Conservation (phyloP, 108 stramenopile species). For the Nitzschia palea region DNA sequence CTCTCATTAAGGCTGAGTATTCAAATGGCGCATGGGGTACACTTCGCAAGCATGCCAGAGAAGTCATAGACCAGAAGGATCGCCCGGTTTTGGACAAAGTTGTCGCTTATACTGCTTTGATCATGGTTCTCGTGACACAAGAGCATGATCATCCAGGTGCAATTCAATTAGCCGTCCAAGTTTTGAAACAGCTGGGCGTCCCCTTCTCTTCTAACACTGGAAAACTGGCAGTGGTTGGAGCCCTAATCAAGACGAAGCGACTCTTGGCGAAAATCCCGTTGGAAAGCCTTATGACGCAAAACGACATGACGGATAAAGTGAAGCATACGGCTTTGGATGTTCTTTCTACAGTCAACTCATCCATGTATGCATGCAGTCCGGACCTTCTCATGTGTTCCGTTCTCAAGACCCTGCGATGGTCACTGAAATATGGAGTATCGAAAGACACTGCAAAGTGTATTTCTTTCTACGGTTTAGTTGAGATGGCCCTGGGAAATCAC, state of each 20-base stretch:
- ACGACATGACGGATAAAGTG: conserved; percentile 4
- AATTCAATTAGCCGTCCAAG: conserved; percentile 7
- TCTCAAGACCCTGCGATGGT: conserved; percentile 12
- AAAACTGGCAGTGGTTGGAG: conserved; percentile 10
- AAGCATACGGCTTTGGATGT: conserved; percentile 8
- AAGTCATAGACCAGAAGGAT: background rate
- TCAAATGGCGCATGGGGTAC: conserved; percentile 12
- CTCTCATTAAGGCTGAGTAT: conserved; percentile 20
- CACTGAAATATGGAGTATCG: conserved; percentile 11
- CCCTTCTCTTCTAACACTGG: background rate
- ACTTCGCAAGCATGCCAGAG: background rate
- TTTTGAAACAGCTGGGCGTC: conserved; percentile 6
- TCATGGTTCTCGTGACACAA: background rate
- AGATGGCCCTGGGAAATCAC: conserved; percentile 6
- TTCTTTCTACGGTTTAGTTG: background rate
- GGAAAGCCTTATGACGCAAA: background rate
- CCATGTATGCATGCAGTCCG: conserved; percentile 4
- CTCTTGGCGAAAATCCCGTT: conserved; percentile 9
- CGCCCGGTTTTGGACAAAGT: conserved; percentile 10
- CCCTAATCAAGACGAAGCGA: conserved; percentile 14
- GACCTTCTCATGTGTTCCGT: background rate
- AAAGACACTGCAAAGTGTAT: conserved; percentile 1
- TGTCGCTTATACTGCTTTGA: background rate
- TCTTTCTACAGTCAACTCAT: background rate
- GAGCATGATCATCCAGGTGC: conserved; percentile 5